These are phyloP conservation scores for Withania somnifera DNA, from an alignment of 305 asterid species.

Conservation along the genomic window DNA sequence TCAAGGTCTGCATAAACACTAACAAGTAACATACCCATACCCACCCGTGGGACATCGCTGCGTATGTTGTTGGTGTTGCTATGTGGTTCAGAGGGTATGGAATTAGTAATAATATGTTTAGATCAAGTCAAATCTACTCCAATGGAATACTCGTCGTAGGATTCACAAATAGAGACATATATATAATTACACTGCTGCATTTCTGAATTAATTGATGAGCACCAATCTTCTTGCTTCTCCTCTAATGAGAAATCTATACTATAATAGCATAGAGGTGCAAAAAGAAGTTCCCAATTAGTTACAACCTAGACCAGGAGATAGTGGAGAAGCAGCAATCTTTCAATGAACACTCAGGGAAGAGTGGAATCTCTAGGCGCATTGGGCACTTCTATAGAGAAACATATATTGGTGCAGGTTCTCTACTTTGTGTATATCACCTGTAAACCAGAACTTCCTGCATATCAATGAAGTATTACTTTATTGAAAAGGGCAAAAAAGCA, in stretches of 20 bases:
- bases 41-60: background rate
- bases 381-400: background rate
- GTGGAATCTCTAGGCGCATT: background rate
- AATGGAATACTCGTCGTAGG: background rate
- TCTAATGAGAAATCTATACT: background rate
- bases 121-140: background rate
- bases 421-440: background rate
- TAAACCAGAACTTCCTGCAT: background rate
- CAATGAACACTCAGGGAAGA: background rate
- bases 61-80: background rate
- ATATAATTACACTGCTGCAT: background rate
- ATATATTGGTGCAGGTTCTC: background rate
- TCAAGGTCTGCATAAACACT: background rate
- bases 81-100: background rate
- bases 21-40: too few relatives aligned
- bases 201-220: background rate
- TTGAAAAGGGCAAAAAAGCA: background rate
- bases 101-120: background rate
- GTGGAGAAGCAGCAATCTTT: background rate
- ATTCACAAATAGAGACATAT: background rate
- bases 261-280: background rate
- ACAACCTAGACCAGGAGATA: background rate
- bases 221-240: background rate
- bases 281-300: background rate
- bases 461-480: background rate